A percentile compares a stretch with the other conserved stretches of the same genome.
phyloP scores from a whole-genome alignment of 1,139 yeast species.

The Zygoascus meyerae region DNA sequence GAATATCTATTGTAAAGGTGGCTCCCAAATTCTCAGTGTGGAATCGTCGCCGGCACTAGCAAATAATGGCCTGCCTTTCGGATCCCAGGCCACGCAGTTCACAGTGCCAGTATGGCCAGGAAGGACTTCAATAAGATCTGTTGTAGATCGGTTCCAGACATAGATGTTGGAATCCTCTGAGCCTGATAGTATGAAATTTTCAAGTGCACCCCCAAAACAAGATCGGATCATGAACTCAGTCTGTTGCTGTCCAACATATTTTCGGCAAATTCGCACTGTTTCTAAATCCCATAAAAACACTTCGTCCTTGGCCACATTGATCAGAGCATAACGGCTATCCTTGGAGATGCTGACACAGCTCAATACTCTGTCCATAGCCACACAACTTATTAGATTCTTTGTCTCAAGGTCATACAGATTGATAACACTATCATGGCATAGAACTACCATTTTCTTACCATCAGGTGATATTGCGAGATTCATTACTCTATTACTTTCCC shows the following conservation, averaged over 20 bases:
- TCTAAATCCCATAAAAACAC: slow-evolving; percentile 71
- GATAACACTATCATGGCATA: slow-evolving; percentile 52
- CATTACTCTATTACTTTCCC: slow-evolving; percentile 51
- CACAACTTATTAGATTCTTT: slow-evolving; percentile 30
- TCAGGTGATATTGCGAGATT: slow-evolving; percentile 65
- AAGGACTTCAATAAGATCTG: slow-evolving; percentile 58
- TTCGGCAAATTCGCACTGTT: slow-evolving; percentile 47
- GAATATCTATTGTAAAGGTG: slow-evolving; percentile 1
- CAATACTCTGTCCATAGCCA: slow-evolving; percentile 40
- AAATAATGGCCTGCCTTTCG: slow-evolving; percentile 48
- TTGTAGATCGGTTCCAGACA: slow-evolving; percentile 74
- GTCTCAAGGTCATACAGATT: slow-evolving; percentile 45
- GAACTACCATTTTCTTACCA: slow-evolving; percentile 56
- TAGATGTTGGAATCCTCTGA: slow-evolving; percentile 77
- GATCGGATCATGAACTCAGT: slow-evolving; percentile 63
- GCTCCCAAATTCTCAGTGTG: slow-evolving; percentile 22
- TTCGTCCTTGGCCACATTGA: slow-evolving; percentile 72
- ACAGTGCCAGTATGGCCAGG: slow-evolving; percentile 65
- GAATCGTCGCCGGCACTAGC: slow-evolving; percentile 86
- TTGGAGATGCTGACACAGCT: slow-evolving; percentile 45
- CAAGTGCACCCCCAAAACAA: slow-evolving; percentile 65
- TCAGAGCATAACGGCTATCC: slow-evolving; percentile 46
- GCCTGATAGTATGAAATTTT: slow-evolving; percentile 70
- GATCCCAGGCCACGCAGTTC: slow-evolving; percentile 76
- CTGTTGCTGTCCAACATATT: slow-evolving; percentile 67